phyloP scores from a whole-genome alignment of 1,284 basidiomycete species.

The Amylostereum chailletii region DNA sequence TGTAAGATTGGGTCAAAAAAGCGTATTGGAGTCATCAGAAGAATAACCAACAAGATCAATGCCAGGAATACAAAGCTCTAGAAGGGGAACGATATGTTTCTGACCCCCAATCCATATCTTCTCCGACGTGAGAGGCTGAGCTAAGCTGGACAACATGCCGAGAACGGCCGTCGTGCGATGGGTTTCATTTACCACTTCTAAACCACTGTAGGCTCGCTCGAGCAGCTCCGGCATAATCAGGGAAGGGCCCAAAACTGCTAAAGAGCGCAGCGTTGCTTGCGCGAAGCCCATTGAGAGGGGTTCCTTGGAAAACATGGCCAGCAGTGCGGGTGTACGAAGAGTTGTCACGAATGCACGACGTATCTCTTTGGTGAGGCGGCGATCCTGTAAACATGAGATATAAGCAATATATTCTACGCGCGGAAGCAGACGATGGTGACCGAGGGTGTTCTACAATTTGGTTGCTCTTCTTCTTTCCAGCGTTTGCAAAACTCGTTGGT shows the following conservation, averaged over 20 bases:
- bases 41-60: constrained; percentile 65
- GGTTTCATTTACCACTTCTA: constrained; percentile 93
- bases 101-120: constrained; percentile 79
- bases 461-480: constrained; percentile 76
- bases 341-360: constrained; percentile 77
- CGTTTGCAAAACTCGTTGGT: constrained; percentile 77
- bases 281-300: constrained; percentile 57
- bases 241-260: constrained; percentile 79
- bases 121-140: constrained; percentile 74
- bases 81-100: constrained; percentile 81
- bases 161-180: constrained; percentile 89
- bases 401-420: no score
- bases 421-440: constrained; percentile 23
- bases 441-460: constrained; percentile 74
- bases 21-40: not conserved
- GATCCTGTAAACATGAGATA: constrained; percentile 29
- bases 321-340: constrained; percentile 81
- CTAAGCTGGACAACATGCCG: constrained; percentile 77
- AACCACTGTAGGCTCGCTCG: constrained; percentile 84
- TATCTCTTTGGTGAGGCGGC: constrained; percentile 78
- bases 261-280: constrained; percentile 61
- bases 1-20: constrained; percentile 22
- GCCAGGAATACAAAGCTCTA: constrained; percentile 87
- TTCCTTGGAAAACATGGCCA: constrained; percentile 95
- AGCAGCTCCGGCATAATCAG: constrained; percentile 90